Conservation (phyloP, 2,329 filamentous ascomycete species). For the Dactylellina haptotyla region DNA sequence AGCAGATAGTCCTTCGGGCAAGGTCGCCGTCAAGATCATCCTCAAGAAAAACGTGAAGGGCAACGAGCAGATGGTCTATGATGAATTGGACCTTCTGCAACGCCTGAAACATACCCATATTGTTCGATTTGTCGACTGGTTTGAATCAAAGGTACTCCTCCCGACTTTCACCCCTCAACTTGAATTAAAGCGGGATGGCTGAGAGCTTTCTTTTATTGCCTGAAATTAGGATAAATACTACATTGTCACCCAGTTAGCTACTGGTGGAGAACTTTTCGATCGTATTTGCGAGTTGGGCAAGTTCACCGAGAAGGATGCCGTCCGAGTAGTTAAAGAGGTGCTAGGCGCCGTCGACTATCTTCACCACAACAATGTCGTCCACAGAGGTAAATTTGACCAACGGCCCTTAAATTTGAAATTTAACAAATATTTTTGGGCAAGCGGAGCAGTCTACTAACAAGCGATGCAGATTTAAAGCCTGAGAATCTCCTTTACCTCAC, state of each 20-base stretch:
- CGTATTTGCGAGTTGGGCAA: constrained; percentile 97
- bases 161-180: background rate
- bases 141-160: constrained; percentile 86
- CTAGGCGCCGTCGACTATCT: constrained; percentile 93
- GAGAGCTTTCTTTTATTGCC: too few relatives aligned
- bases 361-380: constrained; percentile 92
- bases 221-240: constrained; percentile 93
- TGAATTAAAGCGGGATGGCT: background rate
- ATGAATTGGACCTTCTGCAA: constrained; percentile 94
- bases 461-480: constrained; percentile 83
- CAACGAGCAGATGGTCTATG: constrained; percentile 98
- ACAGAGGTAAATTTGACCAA: constrained; percentile 73
- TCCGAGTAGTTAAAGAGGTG: constrained; percentile 93
- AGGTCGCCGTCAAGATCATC: constrained; percentile 98
- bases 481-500: constrained; percentile 97
- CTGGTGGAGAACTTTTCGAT: constrained; percentile 95
- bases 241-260: constrained; percentile 95
- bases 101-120: constrained; percentile 92
- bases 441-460: constrained; percentile 28
- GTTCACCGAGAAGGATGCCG: constrained; percentile 98
- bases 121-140: constrained; percentile 98
- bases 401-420: too few relatives aligned
- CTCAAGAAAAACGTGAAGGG: constrained; percentile 99
- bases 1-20: constrained; percentile 82
- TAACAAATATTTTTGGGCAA: background rate